Evolutionary conservation across 768 basidiomycete species (phyloP), one percentile per base, ranked within the genome.

Genomic region (Pholiota conissans): DNA sequence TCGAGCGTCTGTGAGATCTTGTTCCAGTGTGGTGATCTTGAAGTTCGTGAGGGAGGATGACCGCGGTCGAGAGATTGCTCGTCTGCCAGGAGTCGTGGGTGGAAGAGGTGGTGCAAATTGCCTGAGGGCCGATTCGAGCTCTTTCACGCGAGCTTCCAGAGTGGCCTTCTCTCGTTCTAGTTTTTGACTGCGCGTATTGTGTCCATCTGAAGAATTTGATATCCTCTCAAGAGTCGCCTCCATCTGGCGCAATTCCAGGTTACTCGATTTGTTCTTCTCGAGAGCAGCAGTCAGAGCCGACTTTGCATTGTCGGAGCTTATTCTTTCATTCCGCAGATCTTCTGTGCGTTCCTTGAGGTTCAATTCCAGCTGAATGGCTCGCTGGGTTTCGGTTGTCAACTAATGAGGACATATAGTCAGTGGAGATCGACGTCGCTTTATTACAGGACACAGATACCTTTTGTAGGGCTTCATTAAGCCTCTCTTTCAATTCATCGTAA

Each of bases 1-100:
- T 18, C 79, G 82, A 1, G 73, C 57, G 7, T 84, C 83, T 18
- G 68, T 67, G 3, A 88, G 67, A 39, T 90, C 85, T 46, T 79
- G 79, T 67, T 90, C 84, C 22, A 90, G 69, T 2, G 73, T 72
- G 2, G 74, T 71, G 18, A 84, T 71, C 48, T 76, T 74, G 58
- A 83, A 73, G 57, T 76, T 79, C 2, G 84, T 80, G 30, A 83
- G 70, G 0, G 86, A 87, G 1, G 87, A 86, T 20, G 87, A 85
- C 20, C 85, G 79, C 29, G 79, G 76, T 27, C 83, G 78, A 20
- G 74, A 68, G 52, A 68, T 61, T 46, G 69, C 69, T 54, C 71
- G 75, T 42, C 71, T 71, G 40, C 67, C 67, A 50, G 69, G 61
- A 4, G 72, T 45, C 11, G 42, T 67, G 22, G 70, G 65, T 56